Conservation (phyloP, 192 early-diverging fungal genomes). For the Coemansia sp. region DNA sequence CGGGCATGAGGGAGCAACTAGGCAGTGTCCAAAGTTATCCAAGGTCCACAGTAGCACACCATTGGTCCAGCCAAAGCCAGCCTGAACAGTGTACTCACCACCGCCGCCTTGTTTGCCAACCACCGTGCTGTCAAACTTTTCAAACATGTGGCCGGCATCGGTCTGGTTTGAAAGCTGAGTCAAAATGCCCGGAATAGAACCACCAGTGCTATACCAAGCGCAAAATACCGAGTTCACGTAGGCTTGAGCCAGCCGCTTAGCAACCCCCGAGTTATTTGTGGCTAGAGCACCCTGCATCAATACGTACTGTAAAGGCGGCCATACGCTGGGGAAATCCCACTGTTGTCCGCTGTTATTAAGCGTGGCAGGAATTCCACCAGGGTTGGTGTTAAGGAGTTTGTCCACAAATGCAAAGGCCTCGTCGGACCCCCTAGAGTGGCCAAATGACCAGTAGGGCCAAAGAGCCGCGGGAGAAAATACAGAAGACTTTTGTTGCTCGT, state of each 20-base stretch:
- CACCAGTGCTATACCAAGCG: constrained; percentile 66
- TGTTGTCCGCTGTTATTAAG: constrained; percentile 57
- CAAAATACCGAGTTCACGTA: constrained; percentile 60
- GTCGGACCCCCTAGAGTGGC: too few species aligned
- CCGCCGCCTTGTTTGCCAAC: constrained; percentile 57
- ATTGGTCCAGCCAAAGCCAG: constrained; percentile 78
- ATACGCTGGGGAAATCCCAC: constrained; percentile 71
- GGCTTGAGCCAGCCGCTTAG: constrained; percentile 46
- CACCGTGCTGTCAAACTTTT: constrained; percentile 61
- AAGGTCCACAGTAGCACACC: constrained; percentile 64
- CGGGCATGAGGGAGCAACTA: constrained; percentile 23
- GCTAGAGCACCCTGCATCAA: constrained; percentile 50
- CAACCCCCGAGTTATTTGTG: constrained; percentile 5
- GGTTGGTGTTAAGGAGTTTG: constrained; percentile 34
- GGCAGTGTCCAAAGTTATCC: constrained; percentile 38
- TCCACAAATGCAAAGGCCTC: constrained; percentile 43
- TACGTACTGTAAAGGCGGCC: constrained; percentile 64
- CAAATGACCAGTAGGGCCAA: constrained; percentile 65
- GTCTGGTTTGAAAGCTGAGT: constrained; percentile 26
- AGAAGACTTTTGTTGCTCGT: constrained; percentile 12
- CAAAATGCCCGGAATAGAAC: constrained; percentile 51
- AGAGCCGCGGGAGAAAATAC: constrained; percentile 51
- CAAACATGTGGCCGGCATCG: constrained; percentile 69
- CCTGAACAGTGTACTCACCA: constrained; percentile 68
- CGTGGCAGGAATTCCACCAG: constrained; percentile 63